phyloP scores from a whole-genome alignment of 2,329 filamentous ascomycete genomes.

The Diaporthe destruens region DNA sequence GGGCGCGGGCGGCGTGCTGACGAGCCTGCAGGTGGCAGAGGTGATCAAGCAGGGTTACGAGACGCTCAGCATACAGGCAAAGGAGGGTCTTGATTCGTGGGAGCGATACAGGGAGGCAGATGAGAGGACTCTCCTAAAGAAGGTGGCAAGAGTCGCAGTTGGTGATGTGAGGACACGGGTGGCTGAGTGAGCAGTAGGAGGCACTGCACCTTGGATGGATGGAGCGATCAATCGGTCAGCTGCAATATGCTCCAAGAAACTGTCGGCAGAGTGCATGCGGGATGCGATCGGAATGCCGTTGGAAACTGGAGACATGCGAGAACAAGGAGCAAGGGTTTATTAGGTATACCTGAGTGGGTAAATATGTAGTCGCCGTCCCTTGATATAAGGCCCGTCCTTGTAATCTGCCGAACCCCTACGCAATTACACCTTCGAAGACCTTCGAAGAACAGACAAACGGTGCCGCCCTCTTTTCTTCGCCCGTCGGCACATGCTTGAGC shows the following conservation, averaged over 20 bases:
- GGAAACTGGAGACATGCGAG: not conserved
- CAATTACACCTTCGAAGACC: not conserved
- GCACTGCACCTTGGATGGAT: not conserved
- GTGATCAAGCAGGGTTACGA: constrained; percentile 98
- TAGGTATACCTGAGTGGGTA: not conserved
- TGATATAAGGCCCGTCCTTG: not conserved
- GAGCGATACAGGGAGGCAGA: constrained; percentile 89
- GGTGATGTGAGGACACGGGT: constrained; percentile 67
- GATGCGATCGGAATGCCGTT: too few relatives aligned
- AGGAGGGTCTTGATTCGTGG: constrained; percentile 88
- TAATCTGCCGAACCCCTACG: not conserved
- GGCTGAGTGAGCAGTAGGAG: constrained; percentile 50
- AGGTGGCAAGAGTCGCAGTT: constrained; percentile 84
- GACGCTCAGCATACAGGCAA: constrained; percentile 90
- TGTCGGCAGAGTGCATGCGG: not conserved
- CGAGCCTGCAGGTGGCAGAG: constrained; percentile 84
- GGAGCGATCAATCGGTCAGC: not conserved
- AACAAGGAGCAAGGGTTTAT: too few relatives aligned
- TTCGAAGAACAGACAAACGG: not conserved
- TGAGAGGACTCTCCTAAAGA: constrained; percentile 86
- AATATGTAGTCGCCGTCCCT: not conserved
- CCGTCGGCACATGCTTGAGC: not conserved
- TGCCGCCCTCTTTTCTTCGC: too few relatives aligned
- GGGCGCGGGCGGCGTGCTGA: constrained; percentile 75
- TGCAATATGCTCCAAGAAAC: not conserved